Evolutionary conservation across 345 rosid genomes (phyloP), one percentile per base, ranked within the genome.

Genomic region (Combretum micranthum): DNA sequence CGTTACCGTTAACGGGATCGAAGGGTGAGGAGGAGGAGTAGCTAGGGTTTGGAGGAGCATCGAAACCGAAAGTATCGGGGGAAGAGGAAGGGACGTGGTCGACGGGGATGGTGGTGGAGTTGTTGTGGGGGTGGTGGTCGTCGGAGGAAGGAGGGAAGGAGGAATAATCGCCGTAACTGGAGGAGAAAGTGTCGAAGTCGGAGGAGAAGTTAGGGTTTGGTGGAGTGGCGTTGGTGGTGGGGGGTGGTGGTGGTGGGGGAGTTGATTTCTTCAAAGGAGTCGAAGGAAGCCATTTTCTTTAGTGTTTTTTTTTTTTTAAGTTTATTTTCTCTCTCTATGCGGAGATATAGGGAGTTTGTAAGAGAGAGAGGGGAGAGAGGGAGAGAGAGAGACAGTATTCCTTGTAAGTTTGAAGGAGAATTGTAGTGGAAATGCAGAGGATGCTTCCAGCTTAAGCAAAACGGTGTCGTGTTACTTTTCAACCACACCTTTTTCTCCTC

Each of bases 1-100:
- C 88, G 49, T 72, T 75, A 5, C 87, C 89, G 56, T 64, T 79
- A 25, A 69, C 63, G 49, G 83, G 60, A 15, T 69, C 77, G 72
- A 68, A 86, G 15, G 87, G 76, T 37, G 81, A 69, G 39, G 39
- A 32, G 32, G 32, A 25, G 1, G 86, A 62, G 75, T 60, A 75
- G 59, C 62, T 63, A 60, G 80, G 59, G 26, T 51, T 66, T n/a
- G 79, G 83, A 74, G 73, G 83, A 74, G 73, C 80, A 15, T 70
- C 82, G 39, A 47, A 44, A 67, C 83, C 85, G 56, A 75, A 83
- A 47, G 63, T 61, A 61, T 83, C 83, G 17, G 80, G 78, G 1
- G 83, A 72, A 21, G 77, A 32, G 39, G 39, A 59, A 12, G 71
- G 54, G 4, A 52, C 70, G 57, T 77, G 80, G 39, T 77, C 81